Percentiles rank a stretch among this genome's conserved stretches.
phyloP scores from a whole-genome alignment of 371 early-diverging fungal genomes.

The Coemansia sp. region DNA sequence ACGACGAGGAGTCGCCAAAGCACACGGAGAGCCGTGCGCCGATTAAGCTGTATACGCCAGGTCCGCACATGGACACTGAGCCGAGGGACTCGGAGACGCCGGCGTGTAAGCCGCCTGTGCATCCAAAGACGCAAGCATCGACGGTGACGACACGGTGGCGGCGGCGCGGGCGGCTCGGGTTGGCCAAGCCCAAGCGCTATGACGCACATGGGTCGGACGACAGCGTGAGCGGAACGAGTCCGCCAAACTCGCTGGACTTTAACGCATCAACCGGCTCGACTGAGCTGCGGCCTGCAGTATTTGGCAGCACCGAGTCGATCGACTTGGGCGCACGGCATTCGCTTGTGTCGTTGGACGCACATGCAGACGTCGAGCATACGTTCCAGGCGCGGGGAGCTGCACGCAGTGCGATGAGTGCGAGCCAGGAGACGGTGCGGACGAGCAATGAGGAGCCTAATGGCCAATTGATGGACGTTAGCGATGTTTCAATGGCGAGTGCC shows the following conservation, averaged over 20 bases:
- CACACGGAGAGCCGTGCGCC: neutral
- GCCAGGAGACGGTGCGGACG: conserved; percentile 4
- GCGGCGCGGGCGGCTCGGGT: conserved; percentile 39
- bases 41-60: conserved; percentile 12
- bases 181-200: conserved; percentile 36
- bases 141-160: conserved; percentile 44
- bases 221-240: conserved; percentile 12
- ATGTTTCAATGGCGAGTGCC: conserved; percentile 44
- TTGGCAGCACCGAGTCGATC: conserved; percentile 14
- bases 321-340: conserved; percentile 8
- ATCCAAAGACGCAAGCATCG: conserved; percentile 33
- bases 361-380: conserved; percentile 27
- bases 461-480: conserved; percentile 36
- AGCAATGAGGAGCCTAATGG: neutral
- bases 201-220: conserved; percentile 19
- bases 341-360: conserved; percentile 22
- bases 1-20: neutral
- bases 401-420: neutral
- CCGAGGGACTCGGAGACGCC: conserved; percentile 26
- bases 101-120: conserved; percentile 32
- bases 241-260: conserved; percentile 17
- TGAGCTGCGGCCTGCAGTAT: neutral
- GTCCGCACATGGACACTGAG: neutral
- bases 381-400: conserved; percentile 10
- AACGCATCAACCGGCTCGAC: neutral